These are phyloP conservation scores for Metschnikowia sp. DNA, from an alignment of 805 yeast genomes.

Conservation along the genomic window DNA sequence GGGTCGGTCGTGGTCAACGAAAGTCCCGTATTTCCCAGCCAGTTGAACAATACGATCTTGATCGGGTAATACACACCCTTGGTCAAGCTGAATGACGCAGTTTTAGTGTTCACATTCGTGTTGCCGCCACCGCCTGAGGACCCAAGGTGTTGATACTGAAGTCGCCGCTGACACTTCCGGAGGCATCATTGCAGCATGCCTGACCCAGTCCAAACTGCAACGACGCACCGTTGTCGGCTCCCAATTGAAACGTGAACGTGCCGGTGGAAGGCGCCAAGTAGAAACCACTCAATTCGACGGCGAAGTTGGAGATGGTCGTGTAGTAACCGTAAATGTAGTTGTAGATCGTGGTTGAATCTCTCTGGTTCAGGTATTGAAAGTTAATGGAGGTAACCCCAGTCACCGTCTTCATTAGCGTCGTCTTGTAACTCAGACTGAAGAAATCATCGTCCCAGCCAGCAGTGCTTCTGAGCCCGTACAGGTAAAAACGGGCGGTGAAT, in stretches of 20 bases:
- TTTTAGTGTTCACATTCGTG: neutral
- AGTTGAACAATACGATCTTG: constrained; percentile 14
- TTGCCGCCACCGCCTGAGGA: constrained; percentile 10
- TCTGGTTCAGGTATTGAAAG: neutral
- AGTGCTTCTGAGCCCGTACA: neutral
- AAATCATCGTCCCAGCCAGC: constrained; percentile 9
- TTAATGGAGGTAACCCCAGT: constrained; percentile 7
- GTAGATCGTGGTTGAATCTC: neutral
- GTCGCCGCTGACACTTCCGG: constrained; percentile 11
- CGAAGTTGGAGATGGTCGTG: constrained; percentile 5
- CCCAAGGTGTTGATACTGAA: constrained; percentile 9
- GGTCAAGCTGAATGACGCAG: constrained; percentile 7
- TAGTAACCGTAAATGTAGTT: constrained; percentile 3
- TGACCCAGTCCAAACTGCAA: constrained; percentile 13
- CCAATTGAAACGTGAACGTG: constrained; percentile 7
- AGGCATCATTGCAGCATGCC: constrained; percentile 14
- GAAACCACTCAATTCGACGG: constrained; percentile 11
- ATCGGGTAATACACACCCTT: constrained; percentile 13
- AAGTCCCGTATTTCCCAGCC: constrained; percentile 12
- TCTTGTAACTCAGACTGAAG: constrained; percentile 5
- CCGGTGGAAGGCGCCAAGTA: constrained; percentile 9
- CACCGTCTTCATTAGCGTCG: neutral
- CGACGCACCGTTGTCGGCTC: constrained; percentile 16
- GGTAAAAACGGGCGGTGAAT: constrained; percentile 8
- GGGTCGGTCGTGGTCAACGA: constrained; percentile 4